Conservation (phyloP, 306 rosid genomes). For the Medicago ruthenica region DNA sequence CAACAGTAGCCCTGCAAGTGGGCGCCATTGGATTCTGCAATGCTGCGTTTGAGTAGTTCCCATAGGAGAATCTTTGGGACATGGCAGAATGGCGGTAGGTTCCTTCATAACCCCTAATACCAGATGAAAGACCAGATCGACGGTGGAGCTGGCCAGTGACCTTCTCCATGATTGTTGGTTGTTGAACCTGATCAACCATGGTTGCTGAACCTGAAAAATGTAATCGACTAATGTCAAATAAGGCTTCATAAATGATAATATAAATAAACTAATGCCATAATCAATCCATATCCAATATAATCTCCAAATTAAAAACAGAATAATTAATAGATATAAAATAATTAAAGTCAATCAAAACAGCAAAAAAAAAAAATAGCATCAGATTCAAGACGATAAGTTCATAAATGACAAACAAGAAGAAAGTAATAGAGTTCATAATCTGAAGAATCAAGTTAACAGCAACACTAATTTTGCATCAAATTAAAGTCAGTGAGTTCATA, state of each 20-base stretch:
- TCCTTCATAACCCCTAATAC: conserved; percentile 48
- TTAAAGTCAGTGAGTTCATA: not conserved
- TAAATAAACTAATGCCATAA: not conserved
- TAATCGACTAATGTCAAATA: not conserved
- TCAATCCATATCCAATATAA: not conserved
- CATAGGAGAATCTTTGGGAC: conserved; percentile 63
- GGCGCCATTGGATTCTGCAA: conserved; percentile 62
- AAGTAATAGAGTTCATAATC: not conserved
- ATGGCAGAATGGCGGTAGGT: conserved; percentile 55
- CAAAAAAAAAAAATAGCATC: no score
- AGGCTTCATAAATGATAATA: not conserved
- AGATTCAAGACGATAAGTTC: not conserved
- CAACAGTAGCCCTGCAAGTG: conserved; percentile 60
- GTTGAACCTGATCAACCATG: conserved; percentile 86
- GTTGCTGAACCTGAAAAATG: conserved; percentile 46
- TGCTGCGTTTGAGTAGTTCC: conserved; percentile 72
- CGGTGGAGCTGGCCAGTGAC: conserved; percentile 72
- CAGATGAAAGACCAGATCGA: conserved; percentile 56
- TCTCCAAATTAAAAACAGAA: not conserved
- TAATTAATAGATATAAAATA: no score
- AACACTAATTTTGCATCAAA: not conserved
- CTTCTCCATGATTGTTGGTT: conserved; percentile 79
- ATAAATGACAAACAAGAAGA: not conserved
- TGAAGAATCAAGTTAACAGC: not conserved
- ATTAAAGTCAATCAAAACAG: no score